Evolutionary conservation across 2,329 filamentous ascomycete species (phyloP), one percentile per base, ranked within the genome.

Genomic region (Fusarium sp.): DNA sequence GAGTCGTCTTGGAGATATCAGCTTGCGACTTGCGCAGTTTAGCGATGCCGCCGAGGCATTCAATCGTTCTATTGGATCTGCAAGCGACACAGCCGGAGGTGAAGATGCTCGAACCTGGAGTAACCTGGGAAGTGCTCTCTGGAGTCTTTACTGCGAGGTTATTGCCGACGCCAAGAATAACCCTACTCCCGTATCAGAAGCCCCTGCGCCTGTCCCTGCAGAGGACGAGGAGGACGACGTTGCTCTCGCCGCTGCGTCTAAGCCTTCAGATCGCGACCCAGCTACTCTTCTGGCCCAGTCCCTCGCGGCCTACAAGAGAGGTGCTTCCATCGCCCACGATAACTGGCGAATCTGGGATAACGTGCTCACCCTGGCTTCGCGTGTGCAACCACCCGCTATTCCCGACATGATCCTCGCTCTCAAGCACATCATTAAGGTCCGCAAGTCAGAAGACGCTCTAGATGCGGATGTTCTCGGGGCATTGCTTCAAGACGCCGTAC

Each of bases 281-380:
- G 85, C 89, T 39, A 86, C 86, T 52, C 86, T 93, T 58, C 87
- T 94, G 4, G 84, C 87, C 1, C 94, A 97, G 78, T 91, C 96
- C 0, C 88, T 99, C 2, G 86, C 89, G 10, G 95, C 96, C 0
- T 94, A 97, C 81, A 96, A 97, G 79, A 92, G 93, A 71, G 96
- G 95, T 14, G 94, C 95, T 1, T 88, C 89, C 8, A 88, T 97
- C 29, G 94, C 97, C 55, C 89, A 94, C 80, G 91, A 94, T 75
- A 95, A 95, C 83, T 93, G 92, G 88, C 91, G 94, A 75, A 98
- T 99, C 80, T 98, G 95, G 95, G 94, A 97, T 79, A 99, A 99
- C 77, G 92, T 98, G 20, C 89, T 99, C 63, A 96, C 94, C 0
- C 91, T 98, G 27, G 92, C 93, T 0, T 90, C 93, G 0, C 93